A percentile compares a stretch with the other conserved stretches of the same genome.
These are phyloP conservation scores for Thecaphora frezii DNA, from an alignment of 1,284 basidiomycete genomes.

Conservation along the genomic window DNA sequence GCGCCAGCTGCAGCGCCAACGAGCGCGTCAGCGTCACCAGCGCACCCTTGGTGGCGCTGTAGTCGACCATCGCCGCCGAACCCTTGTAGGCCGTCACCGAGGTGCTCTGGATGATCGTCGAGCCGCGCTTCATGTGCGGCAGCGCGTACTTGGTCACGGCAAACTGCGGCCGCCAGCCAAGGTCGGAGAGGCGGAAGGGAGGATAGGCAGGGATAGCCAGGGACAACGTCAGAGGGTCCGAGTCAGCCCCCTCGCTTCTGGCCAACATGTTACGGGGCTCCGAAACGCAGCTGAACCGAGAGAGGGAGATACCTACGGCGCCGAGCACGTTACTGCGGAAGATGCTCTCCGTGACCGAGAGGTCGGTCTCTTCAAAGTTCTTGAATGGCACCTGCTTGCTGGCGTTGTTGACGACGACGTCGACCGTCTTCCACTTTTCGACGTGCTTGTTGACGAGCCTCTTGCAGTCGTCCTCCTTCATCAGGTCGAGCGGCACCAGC, in stretches of 20 bases:
- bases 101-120: constrained; percentile 69
- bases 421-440: constrained; percentile 52
- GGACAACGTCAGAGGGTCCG: too few species aligned
- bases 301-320: constrained; percentile 3
- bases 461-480: constrained; percentile 57
- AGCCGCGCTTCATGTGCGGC: constrained; percentile 68
- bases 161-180: constrained; percentile 6
- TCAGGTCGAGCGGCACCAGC: constrained; percentile 64
- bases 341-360: constrained; percentile 32
- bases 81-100: constrained; percentile 68
- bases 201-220: too few species aligned
- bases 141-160: constrained; percentile 61
- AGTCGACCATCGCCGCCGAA: constrained; percentile 63
- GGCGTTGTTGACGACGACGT: constrained; percentile 66
- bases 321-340: constrained; percentile 46
- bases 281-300: too few species aligned
- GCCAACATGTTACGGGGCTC: too few species aligned
- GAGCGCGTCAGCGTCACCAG: constrained; percentile 65
- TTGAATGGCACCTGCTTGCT: constrained; percentile 65
- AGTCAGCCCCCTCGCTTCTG: too few species aligned
- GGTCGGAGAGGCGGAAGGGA: background rate
- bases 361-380: constrained; percentile 45
- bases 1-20: constrained; percentile 66
- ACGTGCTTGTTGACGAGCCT: constrained; percentile 65
- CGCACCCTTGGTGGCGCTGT: constrained; percentile 63